Conservation (phyloP, 129 eudicot species). For the Centaurea solstitialis region DNA sequence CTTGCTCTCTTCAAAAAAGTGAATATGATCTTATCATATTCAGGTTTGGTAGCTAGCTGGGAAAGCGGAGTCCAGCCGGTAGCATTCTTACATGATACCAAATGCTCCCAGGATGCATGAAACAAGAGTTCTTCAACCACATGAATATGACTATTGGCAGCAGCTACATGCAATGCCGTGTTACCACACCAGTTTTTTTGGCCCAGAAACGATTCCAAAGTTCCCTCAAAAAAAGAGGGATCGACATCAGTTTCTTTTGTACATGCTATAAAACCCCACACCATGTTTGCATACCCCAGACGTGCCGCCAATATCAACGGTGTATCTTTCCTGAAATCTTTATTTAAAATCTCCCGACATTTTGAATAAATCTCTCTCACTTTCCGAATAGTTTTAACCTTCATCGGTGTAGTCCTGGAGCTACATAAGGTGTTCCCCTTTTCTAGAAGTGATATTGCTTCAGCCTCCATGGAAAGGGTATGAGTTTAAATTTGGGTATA, state of each 20-base stretch:
- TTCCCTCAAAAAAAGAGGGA: neutral
- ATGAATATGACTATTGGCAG: neutral
- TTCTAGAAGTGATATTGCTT: no score
- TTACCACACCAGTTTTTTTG: neutral
- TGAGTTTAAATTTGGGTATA: no score
- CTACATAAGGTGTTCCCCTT: no score
- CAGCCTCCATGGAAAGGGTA: no score
- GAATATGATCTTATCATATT: neutral
- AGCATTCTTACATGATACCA: neutral
- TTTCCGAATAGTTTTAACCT: neutral
- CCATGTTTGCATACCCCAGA: neutral
- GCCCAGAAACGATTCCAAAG: neutral
- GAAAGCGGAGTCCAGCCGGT: neutral
- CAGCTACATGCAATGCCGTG: neutral
- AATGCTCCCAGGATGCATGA: neutral
- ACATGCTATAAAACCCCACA: neutral
- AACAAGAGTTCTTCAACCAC: neutral
- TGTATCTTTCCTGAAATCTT: neutral
- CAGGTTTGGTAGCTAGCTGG: neutral
- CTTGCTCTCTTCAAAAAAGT: neutral
- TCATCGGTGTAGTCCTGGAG: neutral
- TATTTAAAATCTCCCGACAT: neutral
- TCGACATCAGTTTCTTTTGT: neutral
- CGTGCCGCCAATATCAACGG: neutral
- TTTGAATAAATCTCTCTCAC: neutral